Conservation (phyloP, 2,329 filamentous ascomycete genomes). For the Coniochaeta sp. region DNA sequence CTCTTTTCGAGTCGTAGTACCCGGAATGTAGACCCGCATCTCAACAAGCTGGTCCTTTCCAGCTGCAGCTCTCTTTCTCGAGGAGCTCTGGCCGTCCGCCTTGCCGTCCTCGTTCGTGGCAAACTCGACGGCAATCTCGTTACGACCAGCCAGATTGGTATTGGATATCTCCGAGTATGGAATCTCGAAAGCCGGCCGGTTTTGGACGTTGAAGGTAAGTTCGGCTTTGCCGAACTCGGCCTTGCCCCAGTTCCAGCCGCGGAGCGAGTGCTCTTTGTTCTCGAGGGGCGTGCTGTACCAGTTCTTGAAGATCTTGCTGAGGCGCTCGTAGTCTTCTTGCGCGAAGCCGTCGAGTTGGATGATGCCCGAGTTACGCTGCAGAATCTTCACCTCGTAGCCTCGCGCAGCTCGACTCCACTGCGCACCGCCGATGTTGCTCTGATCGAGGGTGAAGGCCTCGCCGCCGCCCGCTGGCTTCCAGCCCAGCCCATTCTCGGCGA, state of each 20-base stretch:
- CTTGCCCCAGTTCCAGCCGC: constrained; percentile 99
- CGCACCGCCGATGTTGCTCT: constrained; percentile 73
- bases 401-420: constrained; percentile 94
- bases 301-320: constrained; percentile 90
- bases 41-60: constrained; percentile 91
- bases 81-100: constrained; percentile 64
- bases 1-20: constrained; percentile 74
- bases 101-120: constrained; percentile 65
- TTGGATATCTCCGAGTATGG: constrained; percentile 97
- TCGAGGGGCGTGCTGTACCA: constrained; percentile 96
- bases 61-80: constrained; percentile 83
- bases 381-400: constrained; percentile 89
- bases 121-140: constrained; percentile 95
- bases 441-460: constrained; percentile 90
- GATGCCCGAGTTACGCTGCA: constrained; percentile 75
- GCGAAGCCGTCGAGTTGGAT: constrained; percentile 94
- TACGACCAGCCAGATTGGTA: constrained; percentile 94
- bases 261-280: constrained; percentile 85
- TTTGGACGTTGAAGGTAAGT: constrained; percentile 93
- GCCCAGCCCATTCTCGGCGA: constrained; percentile 88
- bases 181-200: constrained; percentile 91
- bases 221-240: constrained; percentile 94
- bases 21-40: constrained; percentile 98
- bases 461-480: constrained; percentile 88
- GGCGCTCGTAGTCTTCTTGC: constrained; percentile 87